Evolutionary conservation across 768 basidiomycete species (phyloP).

Genomic region (Rhizopogon roseolus): DNA sequence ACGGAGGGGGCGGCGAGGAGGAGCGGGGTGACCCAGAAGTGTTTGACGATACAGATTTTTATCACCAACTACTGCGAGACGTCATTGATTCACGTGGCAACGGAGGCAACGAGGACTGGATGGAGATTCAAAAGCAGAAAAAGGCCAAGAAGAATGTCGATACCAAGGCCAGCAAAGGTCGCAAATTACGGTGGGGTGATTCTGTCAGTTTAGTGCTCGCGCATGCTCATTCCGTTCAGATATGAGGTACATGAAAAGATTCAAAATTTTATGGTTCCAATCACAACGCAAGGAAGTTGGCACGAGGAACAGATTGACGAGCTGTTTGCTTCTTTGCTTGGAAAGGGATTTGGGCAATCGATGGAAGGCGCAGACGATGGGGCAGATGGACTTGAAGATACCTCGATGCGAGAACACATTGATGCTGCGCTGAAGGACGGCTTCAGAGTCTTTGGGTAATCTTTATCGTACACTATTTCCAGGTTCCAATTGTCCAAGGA

Average conservation of each 20-base stretch:
- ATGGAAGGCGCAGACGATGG: slow-evolving; percentile 19
- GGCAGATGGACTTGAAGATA: slow-evolving; percentile 14
- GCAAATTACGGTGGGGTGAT: slow-evolving; percentile 71
- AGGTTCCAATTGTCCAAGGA: neutral
- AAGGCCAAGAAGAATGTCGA: slow-evolving; percentile 88
- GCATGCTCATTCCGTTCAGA: slow-evolving; percentile 31
- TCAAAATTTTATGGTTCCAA: slow-evolving; percentile 95
- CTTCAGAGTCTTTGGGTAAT: slow-evolving; percentile 59
- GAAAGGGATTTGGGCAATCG: slow-evolving; percentile 56
- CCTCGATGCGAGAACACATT: slow-evolving; percentile 25
- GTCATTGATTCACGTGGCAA: slow-evolving; percentile 70
- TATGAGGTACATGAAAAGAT: slow-evolving; percentile 95
- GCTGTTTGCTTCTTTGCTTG: slow-evolving; percentile 83
- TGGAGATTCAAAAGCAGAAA: slow-evolving; percentile 57
- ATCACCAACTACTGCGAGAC: slow-evolving; percentile 87
- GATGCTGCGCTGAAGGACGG: slow-evolving; percentile 35
- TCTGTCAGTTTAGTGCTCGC: neutral
- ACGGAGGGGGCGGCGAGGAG: slow-evolving; percentile 26
- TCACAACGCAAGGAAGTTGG: slow-evolving; percentile 66
- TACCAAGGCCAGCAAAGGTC: slow-evolving; percentile 91
- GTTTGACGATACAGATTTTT: slow-evolving; percentile 92
- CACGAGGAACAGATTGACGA: slow-evolving; percentile 97
- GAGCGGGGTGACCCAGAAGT: slow-evolving; percentile 40
- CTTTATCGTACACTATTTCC: neutral
- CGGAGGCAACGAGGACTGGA: slow-evolving; percentile 56